phyloP scores from a whole-genome alignment of 306 rosid species.

The Purshia tridentata region DNA sequence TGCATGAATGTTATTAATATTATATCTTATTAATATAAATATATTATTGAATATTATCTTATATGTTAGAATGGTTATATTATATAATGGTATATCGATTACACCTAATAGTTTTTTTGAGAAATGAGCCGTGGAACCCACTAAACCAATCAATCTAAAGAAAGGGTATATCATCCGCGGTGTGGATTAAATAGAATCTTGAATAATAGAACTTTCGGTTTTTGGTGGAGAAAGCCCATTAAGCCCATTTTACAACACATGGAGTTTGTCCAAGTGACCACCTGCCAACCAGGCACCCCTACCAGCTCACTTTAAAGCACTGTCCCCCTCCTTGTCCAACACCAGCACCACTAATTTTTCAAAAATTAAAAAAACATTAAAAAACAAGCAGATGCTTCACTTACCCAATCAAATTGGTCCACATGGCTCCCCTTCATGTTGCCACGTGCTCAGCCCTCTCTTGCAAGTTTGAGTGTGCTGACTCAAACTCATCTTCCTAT shows the following conservation, averaged over 20 bases:
- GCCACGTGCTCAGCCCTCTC: background rate
- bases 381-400: background rate
- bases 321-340: constrained; percentile 47
- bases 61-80: too few relatives aligned
- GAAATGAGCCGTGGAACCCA: too few relatives aligned
- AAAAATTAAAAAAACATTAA: background rate
- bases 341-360: background rate
- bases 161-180: too few relatives aligned
- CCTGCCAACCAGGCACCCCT: constrained; percentile 68
- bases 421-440: background rate
- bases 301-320: constrained; percentile 31
- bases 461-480: background rate
- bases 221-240: background rate
- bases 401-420: background rate
- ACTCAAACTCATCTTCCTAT: background rate
- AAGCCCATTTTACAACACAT: constrained; percentile 40
- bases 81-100: too few relatives aligned
- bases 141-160: too few relatives aligned
- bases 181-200: too few relatives aligned
- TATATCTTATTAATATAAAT: too few relatives aligned
- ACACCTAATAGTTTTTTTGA: too few relatives aligned
- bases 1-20: too few relatives aligned
- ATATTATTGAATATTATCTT: too few relatives aligned
- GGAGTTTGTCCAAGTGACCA: constrained; percentile 47
- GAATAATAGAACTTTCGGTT: too few relatives aligned